Evolutionary conservation across 1,284 basidiomycete species (phyloP), one percentile per base, ranked within the genome.

Genomic region (Xerocomus nothofagi): DNA sequence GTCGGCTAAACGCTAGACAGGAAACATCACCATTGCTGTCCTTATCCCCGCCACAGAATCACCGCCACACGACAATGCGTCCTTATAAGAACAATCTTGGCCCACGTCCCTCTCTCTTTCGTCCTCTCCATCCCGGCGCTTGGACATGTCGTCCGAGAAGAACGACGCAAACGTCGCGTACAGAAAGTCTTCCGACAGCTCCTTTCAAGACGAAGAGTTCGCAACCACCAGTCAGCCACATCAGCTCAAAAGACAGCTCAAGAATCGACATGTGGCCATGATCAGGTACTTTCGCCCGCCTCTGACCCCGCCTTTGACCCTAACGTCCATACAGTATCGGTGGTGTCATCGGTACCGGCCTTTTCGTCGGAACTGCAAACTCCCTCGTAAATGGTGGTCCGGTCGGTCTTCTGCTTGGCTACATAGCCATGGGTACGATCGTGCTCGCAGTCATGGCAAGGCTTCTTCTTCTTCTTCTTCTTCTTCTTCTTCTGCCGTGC

Each of bases 341-440:
- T 45, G 85, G 87, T 71, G 88, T 90, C 51, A 89, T 90, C 56
- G 88, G 87, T 49, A 89, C 86, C 47, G 80, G 82, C 56, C 71
- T 86, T 23, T 84, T 84, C 67, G 67, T 88, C 54, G 85, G 86
- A 44, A 87, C 84, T 10, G 84, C 79, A 3, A 75, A 50, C 40
- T 70, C 82, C 23, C 68, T 88, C 17, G 59, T 54, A 23, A 63
- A 76, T 51, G 84, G 82, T 47, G 86, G 84, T 24, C 86, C 81
- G 2, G 56, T 71, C 66, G 84, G 85, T 66, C 75, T 88, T 23
- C 60, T 86, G 7, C 75, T 90, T 2, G 86, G 87, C 31, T 88
- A 84, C 55, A 54, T 71, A 0, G 51, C 67, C 8, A 77, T 89
- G 65, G 86, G 87, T 14, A 71, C 78, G 4, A 78, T 89, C 48